Evolutionary conservation across 2,329 filamentous ascomycete species (phyloP).

Genomic region (Epichloe uncinata): DNA sequence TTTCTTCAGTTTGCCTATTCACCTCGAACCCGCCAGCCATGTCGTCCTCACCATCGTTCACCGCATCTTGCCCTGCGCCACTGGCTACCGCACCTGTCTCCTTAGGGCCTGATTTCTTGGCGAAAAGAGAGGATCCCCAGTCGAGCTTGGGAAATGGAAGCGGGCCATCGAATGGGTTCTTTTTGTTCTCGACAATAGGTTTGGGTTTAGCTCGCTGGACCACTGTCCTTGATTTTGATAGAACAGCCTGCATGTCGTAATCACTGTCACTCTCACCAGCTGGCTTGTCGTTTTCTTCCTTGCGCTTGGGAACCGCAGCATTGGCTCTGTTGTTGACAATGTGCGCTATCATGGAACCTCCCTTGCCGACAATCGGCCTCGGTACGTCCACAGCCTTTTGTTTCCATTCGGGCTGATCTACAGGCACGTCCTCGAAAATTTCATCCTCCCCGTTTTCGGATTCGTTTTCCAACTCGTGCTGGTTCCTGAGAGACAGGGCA

Average conservation of each 20-base stretch:
- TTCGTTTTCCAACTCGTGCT: constrained; percentile 29
- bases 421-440: constrained; percentile 36
- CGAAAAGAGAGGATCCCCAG: constrained; percentile 48
- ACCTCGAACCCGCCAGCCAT: constrained; percentile 54
- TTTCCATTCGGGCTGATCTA: constrained; percentile 36
- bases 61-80: constrained; percentile 10
- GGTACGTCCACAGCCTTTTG: constrained; percentile 38
- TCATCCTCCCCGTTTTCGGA: constrained; percentile 28
- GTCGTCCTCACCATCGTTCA: constrained; percentile 30
- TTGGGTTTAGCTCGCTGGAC: constrained; percentile 32
- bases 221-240: constrained; percentile 54
- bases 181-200: constrained; percentile 35
- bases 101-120: constrained; percentile 22
- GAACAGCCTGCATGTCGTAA: constrained; percentile 63
- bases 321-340: constrained; percentile 62
- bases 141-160: constrained; percentile 83
- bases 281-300: constrained; percentile 9
- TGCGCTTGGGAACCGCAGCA: constrained; percentile 38
- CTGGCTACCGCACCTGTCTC: constrained; percentile 10
- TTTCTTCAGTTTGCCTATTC: constrained; percentile 25
- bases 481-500: constrained; percentile 65
- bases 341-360: constrained; percentile 53
- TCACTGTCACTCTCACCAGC: constrained; percentile 54
- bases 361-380: constrained; percentile 36
- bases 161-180: constrained; percentile 60